These are phyloP conservation scores for Termitomyces bulborhizus DNA, from an alignment of 768 basidiomycete species.

Conservation along the genomic window DNA sequence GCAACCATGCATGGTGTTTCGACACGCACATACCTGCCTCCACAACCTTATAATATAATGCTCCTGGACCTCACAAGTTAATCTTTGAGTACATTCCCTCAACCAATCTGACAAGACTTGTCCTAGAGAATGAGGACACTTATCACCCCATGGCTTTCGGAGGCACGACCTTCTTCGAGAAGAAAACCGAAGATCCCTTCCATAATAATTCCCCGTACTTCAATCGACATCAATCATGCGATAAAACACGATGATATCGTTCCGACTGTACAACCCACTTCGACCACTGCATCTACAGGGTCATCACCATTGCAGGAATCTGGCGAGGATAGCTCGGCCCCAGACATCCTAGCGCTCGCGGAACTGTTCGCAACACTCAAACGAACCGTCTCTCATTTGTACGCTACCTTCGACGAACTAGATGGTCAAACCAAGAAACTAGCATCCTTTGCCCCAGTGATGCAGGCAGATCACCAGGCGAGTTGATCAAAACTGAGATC, in stretches of 20 bases:
- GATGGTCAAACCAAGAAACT: conserved; percentile 40
- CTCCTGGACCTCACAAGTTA: no score
- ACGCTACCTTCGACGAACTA: conserved; percentile 37
- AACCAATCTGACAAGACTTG: neutral
- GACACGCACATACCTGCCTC: neutral
- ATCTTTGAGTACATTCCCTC: neutral
- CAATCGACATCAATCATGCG: conserved; percentile 2
- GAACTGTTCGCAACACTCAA: conserved; percentile 43
- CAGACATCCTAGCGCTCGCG: conserved; percentile 36
- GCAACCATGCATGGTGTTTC: neutral
- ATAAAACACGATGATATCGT: neutral
- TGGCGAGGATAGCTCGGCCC: conserved; percentile 8
- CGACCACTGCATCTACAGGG: neutral
- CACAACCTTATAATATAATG: neutral
- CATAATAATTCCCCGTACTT: conserved; percentile 20
- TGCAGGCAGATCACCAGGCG: conserved; percentile 40
- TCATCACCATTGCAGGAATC: neutral
- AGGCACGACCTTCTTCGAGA: conserved; percentile 1
- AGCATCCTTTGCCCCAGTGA: conserved; percentile 35
- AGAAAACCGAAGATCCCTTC: conserved; percentile 17
- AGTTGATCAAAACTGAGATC: conserved; percentile 5
- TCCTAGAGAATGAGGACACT: conserved; percentile 3
- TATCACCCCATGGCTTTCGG: conserved; percentile 4
- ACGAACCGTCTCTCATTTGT: conserved; percentile 31
- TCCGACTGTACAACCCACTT: conserved; percentile 1